Evolutionary conservation across 352 stramenopile species (phyloP).

Genomic region (Halophytophthora polymorphica): DNA sequence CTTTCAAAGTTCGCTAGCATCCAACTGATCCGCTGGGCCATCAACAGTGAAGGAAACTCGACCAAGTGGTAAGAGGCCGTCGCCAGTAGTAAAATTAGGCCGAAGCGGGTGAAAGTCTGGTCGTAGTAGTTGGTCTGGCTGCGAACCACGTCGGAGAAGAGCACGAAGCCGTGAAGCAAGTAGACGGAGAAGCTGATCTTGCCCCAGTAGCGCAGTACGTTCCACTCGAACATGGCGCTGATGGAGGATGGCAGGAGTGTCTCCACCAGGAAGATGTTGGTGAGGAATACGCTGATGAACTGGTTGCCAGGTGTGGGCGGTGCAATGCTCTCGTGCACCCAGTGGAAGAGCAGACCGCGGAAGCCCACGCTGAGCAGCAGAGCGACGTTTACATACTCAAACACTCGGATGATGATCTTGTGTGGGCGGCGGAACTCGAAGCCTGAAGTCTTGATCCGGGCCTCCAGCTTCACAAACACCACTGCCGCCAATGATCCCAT

Average conservation of each 20-base stretch:
- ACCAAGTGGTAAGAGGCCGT: conserved; percentile 21
- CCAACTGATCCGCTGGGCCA: conserved; percentile 17
- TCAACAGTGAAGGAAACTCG: conserved; percentile 27
- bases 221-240: conserved; percentile 21
- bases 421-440: conserved; percentile 10
- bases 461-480: conserved; percentile 13
- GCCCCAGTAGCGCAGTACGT: conserved; percentile 18
- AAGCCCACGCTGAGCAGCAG: conserved; percentile 21
- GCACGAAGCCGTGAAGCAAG: conserved; percentile 24
- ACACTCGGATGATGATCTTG: background rate
- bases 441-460: background rate
- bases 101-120: conserved; percentile 17
- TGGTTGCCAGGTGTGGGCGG: background rate
- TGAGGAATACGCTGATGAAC: conserved; percentile 16
- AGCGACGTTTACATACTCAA: conserved; percentile 3
- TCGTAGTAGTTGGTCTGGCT: conserved; percentile 10
- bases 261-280: conserved; percentile 23
- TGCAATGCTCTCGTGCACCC: conserved; percentile 9
- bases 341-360: conserved; percentile 19
- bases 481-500: conserved; percentile 21
- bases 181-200: conserved; percentile 35
- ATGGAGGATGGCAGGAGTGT: conserved; percentile 16
- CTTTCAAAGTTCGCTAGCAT: background rate
- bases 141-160: conserved; percentile 1
- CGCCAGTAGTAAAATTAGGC: conserved; percentile 12